phyloP scores from a whole-genome alignment of 305 asterid genomes.

The Fraxinus sp. region DNA sequence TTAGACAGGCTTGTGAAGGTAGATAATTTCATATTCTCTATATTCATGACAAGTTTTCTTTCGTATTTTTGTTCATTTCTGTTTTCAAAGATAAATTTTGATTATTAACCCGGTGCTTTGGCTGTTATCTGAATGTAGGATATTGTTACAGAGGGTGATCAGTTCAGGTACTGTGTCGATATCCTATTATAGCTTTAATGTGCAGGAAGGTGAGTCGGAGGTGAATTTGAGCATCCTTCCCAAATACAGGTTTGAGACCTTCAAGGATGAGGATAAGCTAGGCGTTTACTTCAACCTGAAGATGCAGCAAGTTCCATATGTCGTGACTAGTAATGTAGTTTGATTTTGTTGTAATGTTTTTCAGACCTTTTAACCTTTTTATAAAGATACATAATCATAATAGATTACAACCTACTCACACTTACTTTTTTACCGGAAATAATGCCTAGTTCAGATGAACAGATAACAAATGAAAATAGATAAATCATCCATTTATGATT shows the following conservation, averaged over 20 bases:
- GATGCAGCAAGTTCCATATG: constrained; percentile 67
- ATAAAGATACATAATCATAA: background rate
- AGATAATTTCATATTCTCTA: background rate
- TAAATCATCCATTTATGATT: background rate
- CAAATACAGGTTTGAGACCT: constrained; percentile 60
- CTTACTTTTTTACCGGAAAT: background rate
- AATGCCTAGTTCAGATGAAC: background rate
- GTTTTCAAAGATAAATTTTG: background rate
- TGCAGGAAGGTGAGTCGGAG: constrained; percentile 93
- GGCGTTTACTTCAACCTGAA: constrained; percentile 61
- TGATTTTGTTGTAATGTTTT: background rate
- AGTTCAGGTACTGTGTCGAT: constrained; percentile 63
- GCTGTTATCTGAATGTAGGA: constrained; percentile 56
- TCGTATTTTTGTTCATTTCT: background rate
- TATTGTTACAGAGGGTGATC: constrained; percentile 96
- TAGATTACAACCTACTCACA: background rate
- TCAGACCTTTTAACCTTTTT: background rate
- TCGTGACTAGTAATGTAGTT: constrained; percentile 3
- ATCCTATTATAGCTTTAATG: constrained; percentile 14
- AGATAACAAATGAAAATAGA: background rate
- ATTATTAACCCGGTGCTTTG: constrained; percentile 21
- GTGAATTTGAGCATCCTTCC: constrained; percentile 83
- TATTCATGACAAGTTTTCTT: background rate
- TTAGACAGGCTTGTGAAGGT: constrained; percentile 98
- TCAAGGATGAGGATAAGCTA: constrained; percentile 56